Evolutionary conservation across 768 basidiomycete species (phyloP), one percentile per base, ranked within the genome.

Genomic region (Boletellus ananiceps): DNA sequence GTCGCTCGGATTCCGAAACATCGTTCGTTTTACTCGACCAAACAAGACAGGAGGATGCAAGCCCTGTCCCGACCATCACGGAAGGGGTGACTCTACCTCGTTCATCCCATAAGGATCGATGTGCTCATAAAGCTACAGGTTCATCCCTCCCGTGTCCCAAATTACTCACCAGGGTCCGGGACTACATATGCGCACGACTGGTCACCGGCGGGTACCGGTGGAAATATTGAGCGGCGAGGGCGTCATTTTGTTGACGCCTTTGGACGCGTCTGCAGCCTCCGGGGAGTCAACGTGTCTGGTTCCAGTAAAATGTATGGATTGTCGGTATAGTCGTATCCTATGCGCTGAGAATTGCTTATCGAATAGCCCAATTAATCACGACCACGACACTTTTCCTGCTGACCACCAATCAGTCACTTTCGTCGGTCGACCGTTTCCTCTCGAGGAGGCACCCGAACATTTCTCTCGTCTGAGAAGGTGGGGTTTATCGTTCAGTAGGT

Each of bases 201-300:
- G 88, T 84, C 82, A 9, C 57, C 47, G 13, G 50, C 62, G 27
- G 78, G 73, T 19, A 84, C 80, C 0, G 82, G 80, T 13, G 81
- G 81, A 19, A 65, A 65, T 13, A 62, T 93, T 19, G 68, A 68
- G 29, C 74, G 80, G 1, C 77, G 80, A 46, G 93, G 93, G 0
- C 74, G 90, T 14, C 83, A 96, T 63, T 89, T 96, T 57, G 70
- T 93, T 2, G 94, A 98, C 63, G 69, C 68, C 1, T 80, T 82
- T 58, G 89, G 88, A 4, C 80, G 94, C 40, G 83, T 94, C 4
- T 85, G 93, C 61, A 78, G 74, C 49, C 71, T 93, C 34, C 75
- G 92, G 51, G 94, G 94, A 8, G 90, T 88, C 29, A 96, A 96
- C 64, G 68, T 97, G 32, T 82, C 87, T 4, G 93, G 91, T 4